Base-by-base conservation (phyloP, 345 rosid genomes). In the Kernera saxatilis region DNA sequence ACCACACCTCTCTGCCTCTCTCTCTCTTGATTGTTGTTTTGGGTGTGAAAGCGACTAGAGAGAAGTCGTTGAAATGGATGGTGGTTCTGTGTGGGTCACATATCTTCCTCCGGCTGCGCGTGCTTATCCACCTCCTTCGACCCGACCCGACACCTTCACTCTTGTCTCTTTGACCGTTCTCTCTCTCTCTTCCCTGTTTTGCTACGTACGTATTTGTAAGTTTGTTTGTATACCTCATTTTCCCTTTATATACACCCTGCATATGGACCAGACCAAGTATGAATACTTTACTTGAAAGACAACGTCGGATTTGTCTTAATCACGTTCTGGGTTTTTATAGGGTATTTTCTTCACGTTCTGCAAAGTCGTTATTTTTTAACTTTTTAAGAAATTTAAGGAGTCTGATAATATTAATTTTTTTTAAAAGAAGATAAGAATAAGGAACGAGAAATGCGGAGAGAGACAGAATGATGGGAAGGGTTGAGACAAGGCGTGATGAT, bases 381-480 rank as follows among this genome's bases (percentile, higher is more conserved):
- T n/a, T n/a, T n/a, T n/a, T n/a, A 53, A 4, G 11, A 35, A 6
- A 13, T 5, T 5, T 54, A 67, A 40, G 10, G 7, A 41, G 12
- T 9, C 2, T n/a, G 9, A 41, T 11, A 8, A 29, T n/a, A 12
- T 21, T 19, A 26, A 12, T 5, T 8, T 40, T 35, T 44, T 15
- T 18, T 6, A 18, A 49, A 15, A 22, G 18, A n/a, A 63, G 2
- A 46, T 17, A 12, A 48, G 13, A 32, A 61, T 13, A 15, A 61
- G 39, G 64, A 63, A 70, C 60, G 79, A 76, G 48, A 65, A 50
- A 64, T 49, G 76, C 56, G 72, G 80, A 57, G 46, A 64, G 62
- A 71, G 76, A 77, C 76, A 77, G 71, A 70, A 71, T 64, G 80
- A 70, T 70, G 72, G 72, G 51, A 58, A 70, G 41, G 64, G 35